phyloP scores from a whole-genome alignment of 1,139 yeast genomes.

The Eremothecium coryli region DNA sequence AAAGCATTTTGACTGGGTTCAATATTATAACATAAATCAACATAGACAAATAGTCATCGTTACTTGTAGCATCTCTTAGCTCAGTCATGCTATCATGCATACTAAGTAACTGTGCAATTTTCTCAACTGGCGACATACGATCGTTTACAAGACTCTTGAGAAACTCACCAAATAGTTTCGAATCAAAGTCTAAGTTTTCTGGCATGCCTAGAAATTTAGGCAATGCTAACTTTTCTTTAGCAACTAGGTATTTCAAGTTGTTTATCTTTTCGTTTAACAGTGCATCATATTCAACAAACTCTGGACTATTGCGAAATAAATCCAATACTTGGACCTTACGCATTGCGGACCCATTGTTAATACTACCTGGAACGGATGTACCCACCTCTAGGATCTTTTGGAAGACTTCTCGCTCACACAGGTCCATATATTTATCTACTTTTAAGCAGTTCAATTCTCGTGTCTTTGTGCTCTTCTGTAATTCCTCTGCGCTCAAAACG shows the following conservation, averaged over 20 bases:
- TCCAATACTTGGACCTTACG: conserved; percentile 13
- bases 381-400: conserved; percentile 26
- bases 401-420: conserved; percentile 27
- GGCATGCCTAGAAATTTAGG: conserved; percentile 21
- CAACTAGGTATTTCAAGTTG: conserved; percentile 16
- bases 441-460: conserved; percentile 23
- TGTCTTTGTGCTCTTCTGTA: conserved; percentile 18
- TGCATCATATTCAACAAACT: conserved; percentile 24
- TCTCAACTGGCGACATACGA: conserved; percentile 26
- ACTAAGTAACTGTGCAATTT: conserved; percentile 19
- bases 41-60: conserved; percentile 48
- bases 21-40: conserved; percentile 43
- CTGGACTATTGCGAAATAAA: conserved; percentile 27
- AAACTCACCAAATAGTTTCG: conserved; percentile 11
- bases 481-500: conserved; percentile 27
- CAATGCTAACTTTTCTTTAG: conserved; percentile 17
- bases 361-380: conserved; percentile 20
- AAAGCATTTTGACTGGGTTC: conserved; percentile 35
- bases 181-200: conserved; percentile 7
- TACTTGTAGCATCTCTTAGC: conserved; percentile 15
- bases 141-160: conserved; percentile 16
- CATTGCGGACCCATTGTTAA: conserved; percentile 2
- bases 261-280: conserved; percentile 20
- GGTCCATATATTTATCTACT: conserved; percentile 26
- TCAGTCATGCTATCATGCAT: conserved; percentile 25